phyloP scores from a whole-genome alignment of 768 basidiomycete species.

The Tricholoma flavovirens region DNA sequence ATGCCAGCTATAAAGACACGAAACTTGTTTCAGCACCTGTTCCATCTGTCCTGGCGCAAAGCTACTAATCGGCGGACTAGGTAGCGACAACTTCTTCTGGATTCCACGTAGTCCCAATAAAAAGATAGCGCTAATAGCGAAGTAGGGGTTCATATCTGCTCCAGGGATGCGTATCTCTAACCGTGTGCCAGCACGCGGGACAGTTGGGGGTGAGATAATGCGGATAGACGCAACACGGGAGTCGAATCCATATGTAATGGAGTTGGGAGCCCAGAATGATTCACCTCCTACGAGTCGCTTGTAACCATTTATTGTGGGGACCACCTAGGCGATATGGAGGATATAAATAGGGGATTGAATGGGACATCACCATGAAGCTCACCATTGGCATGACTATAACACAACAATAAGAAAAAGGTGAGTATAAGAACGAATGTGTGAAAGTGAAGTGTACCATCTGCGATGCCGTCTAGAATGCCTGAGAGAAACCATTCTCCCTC shows the following conservation, averaged over 20 bases:
- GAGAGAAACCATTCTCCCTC: conserved; percentile 92
- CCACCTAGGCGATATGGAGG: conserved; percentile 39
- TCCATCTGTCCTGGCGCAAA: conserved; percentile 51
- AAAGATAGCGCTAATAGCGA: conserved; percentile 83
- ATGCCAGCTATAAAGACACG: conserved; percentile 9
- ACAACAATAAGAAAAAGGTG: not conserved
- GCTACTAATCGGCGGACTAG: conserved; percentile 64
- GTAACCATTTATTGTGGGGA: conserved; percentile 94
- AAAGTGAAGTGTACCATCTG: conserved; percentile 60
- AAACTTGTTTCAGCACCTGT: conserved; percentile 27
- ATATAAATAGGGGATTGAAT: not conserved
- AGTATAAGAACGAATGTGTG: not conserved
- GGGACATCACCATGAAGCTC: conserved; percentile 12
- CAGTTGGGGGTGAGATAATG: conserved; percentile 87
- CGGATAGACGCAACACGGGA: conserved; percentile 89
- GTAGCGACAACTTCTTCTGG: conserved; percentile 61
- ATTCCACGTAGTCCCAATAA: conserved; percentile 85
- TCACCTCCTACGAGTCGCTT: conserved; percentile 94
- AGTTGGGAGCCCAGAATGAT: conserved; percentile 91
- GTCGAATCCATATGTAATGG: conserved; percentile 93
- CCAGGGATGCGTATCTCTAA: conserved; percentile 94
- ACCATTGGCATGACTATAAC: conserved; percentile 81
- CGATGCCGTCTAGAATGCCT: conserved; percentile 82
- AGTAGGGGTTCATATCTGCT: conserved; percentile 95
- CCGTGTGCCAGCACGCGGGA: conserved; percentile 74